A percentile compares a stretch with the other conserved stretches of the same genome.
Conservation (phyloP, 768 basidiomycete genomes). For the Cytidiella melzeri region DNA sequence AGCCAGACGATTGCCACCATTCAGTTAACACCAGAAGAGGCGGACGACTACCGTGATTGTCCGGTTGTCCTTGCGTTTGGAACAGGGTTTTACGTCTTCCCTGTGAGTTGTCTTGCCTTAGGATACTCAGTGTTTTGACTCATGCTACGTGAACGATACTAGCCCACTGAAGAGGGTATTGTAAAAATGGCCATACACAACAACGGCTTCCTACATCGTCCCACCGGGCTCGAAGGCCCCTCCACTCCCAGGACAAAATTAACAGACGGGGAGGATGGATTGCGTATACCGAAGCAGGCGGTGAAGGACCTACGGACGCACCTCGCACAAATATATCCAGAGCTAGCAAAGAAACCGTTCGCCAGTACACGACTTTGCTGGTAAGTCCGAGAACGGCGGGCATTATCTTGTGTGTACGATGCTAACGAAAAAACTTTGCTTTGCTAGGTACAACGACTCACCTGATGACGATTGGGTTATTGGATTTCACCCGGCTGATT, state of each 20-base stretch:
- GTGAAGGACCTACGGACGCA: conserved; percentile 44
- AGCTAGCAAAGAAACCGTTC: conserved; percentile 69
- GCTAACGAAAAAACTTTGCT: neutral
- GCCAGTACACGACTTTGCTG: conserved; percentile 79
- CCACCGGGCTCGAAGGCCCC: conserved; percentile 31
- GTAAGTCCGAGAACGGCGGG: too few species aligned
- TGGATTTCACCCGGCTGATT: conserved; percentile 56
- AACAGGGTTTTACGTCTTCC: conserved; percentile 79
- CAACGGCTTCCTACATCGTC: conserved; percentile 57
- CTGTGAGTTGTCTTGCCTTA: too few species aligned
- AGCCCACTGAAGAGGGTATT: conserved; percentile 65
- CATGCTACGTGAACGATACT: neutral
- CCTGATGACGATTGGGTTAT: conserved; percentile 88
- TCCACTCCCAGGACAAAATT: conserved; percentile 76
- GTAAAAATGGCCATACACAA: conserved; percentile 78
- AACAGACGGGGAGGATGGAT: conserved; percentile 49
- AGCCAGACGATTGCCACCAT: conserved; percentile 80
- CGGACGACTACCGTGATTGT: conserved; percentile 46
- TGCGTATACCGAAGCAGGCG: conserved; percentile 58
- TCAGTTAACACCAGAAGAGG: conserved; percentile 69
- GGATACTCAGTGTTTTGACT: neutral
- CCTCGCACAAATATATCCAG: conserved; percentile 64
- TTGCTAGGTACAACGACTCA: conserved; percentile 80
- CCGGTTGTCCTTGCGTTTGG: conserved; percentile 72
- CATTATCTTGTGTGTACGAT: neutral